Evolutionary conservation across 805 yeast species (phyloP), one percentile per base, ranked within the genome.

Genomic region (Kodamaea jinghongensis): DNA sequence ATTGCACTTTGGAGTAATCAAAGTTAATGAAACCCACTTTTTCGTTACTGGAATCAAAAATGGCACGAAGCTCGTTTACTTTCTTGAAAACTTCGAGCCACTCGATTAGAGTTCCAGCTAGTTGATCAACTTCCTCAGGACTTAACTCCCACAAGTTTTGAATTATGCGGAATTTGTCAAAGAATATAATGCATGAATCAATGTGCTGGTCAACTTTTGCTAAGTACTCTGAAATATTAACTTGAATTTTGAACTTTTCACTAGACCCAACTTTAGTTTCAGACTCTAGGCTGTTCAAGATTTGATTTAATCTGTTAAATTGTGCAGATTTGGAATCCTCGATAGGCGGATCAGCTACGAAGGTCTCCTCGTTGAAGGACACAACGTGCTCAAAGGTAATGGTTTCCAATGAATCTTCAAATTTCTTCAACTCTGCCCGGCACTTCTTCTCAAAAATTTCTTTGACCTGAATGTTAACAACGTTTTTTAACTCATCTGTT

Each of bases 61-160:
- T 56, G 0, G 56, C 41, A 34, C 80, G 63, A 2, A 73, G 60
- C 4, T 54, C 47, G 13, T 73, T 59, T 9, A 81, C 56, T 6
- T 75, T 75, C 1, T 59, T 53, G 15, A 80, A 54, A 1, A 71
- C 48, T 1, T 58, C 55, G 17, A 76, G 50, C 91, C 93, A 85
- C 4, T 45, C 38, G 63, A 66, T 16, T 5, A 55, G 37, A 9
- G 27, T 36, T 4, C 16, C 12, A 2, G 48, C 2, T 78, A 51
- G 28, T 7, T 47, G 38, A 2, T 46, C 43, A 16, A 58, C 58
- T 3, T 78, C 70, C 0, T 64, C 65, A 2, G 67, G 70, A 0
- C 71, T 47, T 16, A 61, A 42, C 25, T 75, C 80, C 86, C 89
- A 81, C 4, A 84, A 55, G 1, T 71, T 56, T 51, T 81, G 84